phyloP scores from a whole-genome alignment of 148 eudicot genomes.

The Bassia scoparia region DNA sequence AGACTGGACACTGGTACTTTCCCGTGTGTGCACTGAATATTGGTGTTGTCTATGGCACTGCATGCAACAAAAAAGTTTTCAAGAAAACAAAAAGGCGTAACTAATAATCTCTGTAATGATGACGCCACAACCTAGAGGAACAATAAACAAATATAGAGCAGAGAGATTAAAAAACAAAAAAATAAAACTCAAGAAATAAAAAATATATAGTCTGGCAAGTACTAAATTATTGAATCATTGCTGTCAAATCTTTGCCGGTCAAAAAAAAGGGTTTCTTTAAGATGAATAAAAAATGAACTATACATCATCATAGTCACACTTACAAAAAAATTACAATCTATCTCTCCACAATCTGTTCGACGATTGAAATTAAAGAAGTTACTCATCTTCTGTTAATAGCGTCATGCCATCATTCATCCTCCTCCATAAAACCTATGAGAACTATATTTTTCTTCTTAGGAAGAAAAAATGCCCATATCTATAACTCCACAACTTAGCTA shows the following conservation, averaged over 20 bases:
- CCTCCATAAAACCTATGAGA: not conserved
- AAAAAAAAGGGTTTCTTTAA: not conserved
- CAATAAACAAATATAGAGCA: not conserved
- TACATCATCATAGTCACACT: not conserved
- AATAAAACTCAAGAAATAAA: not conserved
- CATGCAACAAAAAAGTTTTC: slow-evolving; percentile 29
- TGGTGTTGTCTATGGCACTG: slow-evolving; percentile 73
- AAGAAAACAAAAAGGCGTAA: not conserved
- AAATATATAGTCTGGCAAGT: not conserved
- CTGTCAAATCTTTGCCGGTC: not conserved
- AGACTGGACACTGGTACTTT: slow-evolving; percentile 76
- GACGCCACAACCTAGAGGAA: not conserved
- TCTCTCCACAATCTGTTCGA: no score
- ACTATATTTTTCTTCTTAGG: no score
- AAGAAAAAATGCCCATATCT: no score
- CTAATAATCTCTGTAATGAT: not conserved
- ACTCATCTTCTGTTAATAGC: no score
- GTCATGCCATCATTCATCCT: not conserved
- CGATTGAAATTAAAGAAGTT: no score
- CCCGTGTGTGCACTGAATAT: slow-evolving; percentile 71
- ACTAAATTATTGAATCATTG: not conserved
- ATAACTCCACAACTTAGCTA: no score
- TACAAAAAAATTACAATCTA: not conserved
- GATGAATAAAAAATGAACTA: not conserved
- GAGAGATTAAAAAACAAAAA: no score